Evolutionary conservation across 169 alveolate species (phyloP).

Genomic region (Neospora caninum): DNA sequence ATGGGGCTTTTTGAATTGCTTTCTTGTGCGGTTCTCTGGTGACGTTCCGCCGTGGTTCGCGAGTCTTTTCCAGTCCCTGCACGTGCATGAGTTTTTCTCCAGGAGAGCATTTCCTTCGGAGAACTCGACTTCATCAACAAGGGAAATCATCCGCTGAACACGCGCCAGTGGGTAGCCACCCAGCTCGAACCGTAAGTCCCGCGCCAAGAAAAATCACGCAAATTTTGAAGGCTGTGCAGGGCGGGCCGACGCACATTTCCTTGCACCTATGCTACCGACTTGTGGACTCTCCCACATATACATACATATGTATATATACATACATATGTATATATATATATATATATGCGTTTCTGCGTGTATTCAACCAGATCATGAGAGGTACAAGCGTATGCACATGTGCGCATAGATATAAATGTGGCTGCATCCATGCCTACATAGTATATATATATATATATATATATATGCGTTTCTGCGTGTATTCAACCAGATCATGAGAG

Average conservation of each 20-base stretch:
- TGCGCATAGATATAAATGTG: background rate
- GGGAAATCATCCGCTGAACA: constrained; percentile 42
- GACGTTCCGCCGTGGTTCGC: no score
- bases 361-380: no score
- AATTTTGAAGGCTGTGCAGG: background rate
- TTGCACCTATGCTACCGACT: no score
- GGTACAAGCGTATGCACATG: background rate
- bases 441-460: background rate
- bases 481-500: no score
- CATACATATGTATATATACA: background rate
- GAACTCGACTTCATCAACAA: constrained; percentile 60
- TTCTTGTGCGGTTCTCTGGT: no score
- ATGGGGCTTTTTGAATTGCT: no score
- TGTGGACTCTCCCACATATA: no score
- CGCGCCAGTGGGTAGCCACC: constrained; percentile 68
- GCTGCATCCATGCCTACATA: no score
- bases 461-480: background rate
- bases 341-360: background rate
- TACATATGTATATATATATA: no score
- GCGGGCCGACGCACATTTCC: no score
- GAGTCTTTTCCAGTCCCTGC: no score
- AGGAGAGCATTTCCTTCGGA: constrained; percentile 39
- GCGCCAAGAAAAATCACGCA: background rate
- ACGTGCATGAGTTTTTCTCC: background rate
- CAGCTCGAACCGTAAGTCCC: constrained; percentile 30